Conservation (phyloP, 305 asterid species). For the Fraxinus baroniana region DNA sequence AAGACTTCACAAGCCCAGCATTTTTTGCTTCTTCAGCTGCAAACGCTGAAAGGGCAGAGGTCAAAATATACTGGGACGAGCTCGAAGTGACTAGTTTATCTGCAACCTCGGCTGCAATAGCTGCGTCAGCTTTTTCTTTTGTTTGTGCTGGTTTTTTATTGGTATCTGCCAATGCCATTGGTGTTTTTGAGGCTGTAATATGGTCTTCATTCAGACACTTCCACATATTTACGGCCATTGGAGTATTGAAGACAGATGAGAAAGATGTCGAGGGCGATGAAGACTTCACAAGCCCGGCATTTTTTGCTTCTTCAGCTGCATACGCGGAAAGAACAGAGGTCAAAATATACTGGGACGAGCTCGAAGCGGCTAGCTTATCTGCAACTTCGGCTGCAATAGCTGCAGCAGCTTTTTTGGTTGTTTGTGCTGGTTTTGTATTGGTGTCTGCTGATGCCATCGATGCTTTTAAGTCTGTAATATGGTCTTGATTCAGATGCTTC, state of each 20-base stretch:
- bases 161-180: neutral
- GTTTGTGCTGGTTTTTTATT: constrained; percentile 34
- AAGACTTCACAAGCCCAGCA: constrained; percentile 54
- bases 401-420: constrained; percentile 63
- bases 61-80: constrained; percentile 82
- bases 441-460: constrained; percentile 7
- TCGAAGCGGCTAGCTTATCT: constrained; percentile 78
- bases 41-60: constrained; percentile 78
- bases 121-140: constrained; percentile 65
- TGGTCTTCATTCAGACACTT: constrained; percentile 52
- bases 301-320: constrained; percentile 85
- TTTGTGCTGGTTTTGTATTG: constrained; percentile 33
- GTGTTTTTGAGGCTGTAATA: constrained; percentile 39
- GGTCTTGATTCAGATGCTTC: constrained; percentile 50
- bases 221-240: constrained; percentile 28
- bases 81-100: constrained; percentile 82
- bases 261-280: constrained; percentile 40
- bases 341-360: constrained; percentile 83
- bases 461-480: constrained; percentile 38
- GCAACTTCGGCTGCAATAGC: constrained; percentile 88
- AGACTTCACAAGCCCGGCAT: constrained; percentile 55
- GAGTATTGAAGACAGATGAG: neutral
- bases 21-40: constrained; percentile 85
- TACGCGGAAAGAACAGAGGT: constrained; percentile 79
- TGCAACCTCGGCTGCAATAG: constrained; percentile 85